A percentile compares a stretch with the other conserved stretches of the same genome.
phyloP scores from a whole-genome alignment of 768 basidiomycete species.

The Mycena galopus region DNA sequence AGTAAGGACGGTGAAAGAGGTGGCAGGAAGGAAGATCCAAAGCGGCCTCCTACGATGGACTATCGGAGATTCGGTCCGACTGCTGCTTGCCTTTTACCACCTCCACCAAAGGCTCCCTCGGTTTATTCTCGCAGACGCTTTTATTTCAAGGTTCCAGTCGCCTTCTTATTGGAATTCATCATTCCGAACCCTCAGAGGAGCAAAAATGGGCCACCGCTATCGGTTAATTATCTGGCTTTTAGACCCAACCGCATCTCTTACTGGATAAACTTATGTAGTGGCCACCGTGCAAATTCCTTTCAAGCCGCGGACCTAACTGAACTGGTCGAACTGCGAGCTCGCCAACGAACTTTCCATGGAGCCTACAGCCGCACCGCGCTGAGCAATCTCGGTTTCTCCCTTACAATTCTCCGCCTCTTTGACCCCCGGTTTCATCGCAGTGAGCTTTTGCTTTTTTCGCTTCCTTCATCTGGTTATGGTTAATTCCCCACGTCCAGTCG shows the following conservation, averaged over 20 bases:
- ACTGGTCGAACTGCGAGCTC: conserved; percentile 81
- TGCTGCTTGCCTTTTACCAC: too few relatives aligned
- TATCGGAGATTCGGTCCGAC: neutral
- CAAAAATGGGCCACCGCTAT: conserved; percentile 31
- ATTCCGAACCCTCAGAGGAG: too few relatives aligned
- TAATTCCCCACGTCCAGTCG: conserved; percentile 50
- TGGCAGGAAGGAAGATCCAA: neutral
- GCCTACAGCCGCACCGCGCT: conserved; percentile 85
- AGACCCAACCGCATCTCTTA: neutral
- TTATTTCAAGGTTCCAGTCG: too few relatives aligned
- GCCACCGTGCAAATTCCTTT: conserved; percentile 65
- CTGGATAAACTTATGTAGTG: conserved; percentile 42
- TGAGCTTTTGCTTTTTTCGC: conserved; percentile 47
- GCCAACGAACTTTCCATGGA: conserved; percentile 86
- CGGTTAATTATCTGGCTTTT: conserved; percentile 6
- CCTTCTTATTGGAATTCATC: too few relatives aligned
- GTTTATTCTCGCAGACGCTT: neutral
- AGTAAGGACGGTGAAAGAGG: neutral
- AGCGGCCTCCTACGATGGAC: neutral
- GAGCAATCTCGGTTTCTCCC: conserved; percentile 77
- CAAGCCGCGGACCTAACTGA: conserved; percentile 66
- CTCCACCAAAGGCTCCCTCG: neutral
- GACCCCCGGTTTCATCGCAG: conserved; percentile 80
- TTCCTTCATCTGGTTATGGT: neutral
- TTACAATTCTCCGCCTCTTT: conserved; percentile 85